phyloP scores from a whole-genome alignment of 352 stramenopile genomes.

The Globisporangium cylindrosporum region DNA sequence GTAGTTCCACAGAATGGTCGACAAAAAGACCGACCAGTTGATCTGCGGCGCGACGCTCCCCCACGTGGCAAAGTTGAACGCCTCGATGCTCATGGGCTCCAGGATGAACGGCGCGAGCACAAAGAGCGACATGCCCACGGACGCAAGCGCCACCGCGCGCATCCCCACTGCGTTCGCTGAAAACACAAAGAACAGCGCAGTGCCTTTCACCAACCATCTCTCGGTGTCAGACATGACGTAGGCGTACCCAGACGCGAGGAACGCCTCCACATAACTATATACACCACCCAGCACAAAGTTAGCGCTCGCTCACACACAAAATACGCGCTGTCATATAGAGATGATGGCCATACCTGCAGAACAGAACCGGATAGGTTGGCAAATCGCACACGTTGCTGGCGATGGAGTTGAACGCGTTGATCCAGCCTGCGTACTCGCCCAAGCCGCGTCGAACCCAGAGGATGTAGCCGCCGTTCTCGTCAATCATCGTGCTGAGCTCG shows the following conservation, averaged over 20 bases:
- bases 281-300: neutral
- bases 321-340: too few relatives aligned
- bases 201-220: conserved; percentile 71
- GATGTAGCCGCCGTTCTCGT: conserved; percentile 85
- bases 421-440: conserved; percentile 77
- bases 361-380: conserved; percentile 81
- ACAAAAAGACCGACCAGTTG: conserved; percentile 85
- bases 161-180: conserved; percentile 70
- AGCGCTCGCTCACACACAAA: neutral
- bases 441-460: conserved; percentile 79
- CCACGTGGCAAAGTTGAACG: conserved; percentile 76
- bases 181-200: conserved; percentile 70
- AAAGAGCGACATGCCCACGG: conserved; percentile 80
- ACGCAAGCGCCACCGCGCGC: conserved; percentile 69
- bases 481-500: conserved; percentile 82
- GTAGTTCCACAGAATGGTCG: conserved; percentile 85
- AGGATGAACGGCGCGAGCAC: conserved; percentile 78
- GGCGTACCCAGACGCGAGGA: conserved; percentile 57
- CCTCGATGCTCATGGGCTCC: conserved; percentile 66
- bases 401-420: conserved; percentile 86
- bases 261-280: conserved; percentile 72
- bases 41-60: conserved; percentile 61
- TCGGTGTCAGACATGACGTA: conserved; percentile 49
- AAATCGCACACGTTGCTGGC: conserved; percentile 84
- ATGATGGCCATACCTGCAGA: conserved; percentile 42